These are phyloP conservation scores for Aspergillus sergii DNA, from an alignment of 2,329 filamentous ascomycete species.

Conservation along the genomic window DNA sequence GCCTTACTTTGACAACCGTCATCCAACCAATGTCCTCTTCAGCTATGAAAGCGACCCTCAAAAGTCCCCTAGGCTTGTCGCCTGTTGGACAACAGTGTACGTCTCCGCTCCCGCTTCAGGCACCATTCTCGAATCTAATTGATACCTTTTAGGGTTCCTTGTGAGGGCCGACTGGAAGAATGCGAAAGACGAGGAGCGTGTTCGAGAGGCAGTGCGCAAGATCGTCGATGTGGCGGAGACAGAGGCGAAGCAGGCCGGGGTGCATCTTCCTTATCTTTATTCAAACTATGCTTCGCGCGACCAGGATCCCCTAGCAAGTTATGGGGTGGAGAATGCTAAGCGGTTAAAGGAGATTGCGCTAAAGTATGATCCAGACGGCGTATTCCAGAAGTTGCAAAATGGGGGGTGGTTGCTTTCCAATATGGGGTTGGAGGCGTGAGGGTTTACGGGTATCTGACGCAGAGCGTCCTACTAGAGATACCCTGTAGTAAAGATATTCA, in stretches of 20 bases:
- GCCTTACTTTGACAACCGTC: not conserved
- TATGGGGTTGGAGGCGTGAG: not conserved
- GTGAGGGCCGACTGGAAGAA: not conserved
- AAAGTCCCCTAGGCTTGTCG: not conserved
- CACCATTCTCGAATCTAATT: not conserved
- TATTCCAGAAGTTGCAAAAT: constrained; percentile 7
- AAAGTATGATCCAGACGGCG: not conserved
- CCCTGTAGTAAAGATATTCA: too few relatives aligned
- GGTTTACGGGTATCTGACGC: too few relatives aligned
- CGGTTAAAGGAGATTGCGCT: not conserved
- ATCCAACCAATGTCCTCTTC: not conserved
- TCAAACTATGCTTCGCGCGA: not conserved
- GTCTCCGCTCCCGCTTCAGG: not conserved
- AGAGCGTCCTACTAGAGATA: too few relatives aligned
- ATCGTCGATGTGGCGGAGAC: not conserved
- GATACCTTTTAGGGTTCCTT: not conserved
- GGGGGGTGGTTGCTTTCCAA: constrained; percentile 2
- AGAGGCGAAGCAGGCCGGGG: not conserved
- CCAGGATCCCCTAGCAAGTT: not conserved
- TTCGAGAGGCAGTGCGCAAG: not conserved
- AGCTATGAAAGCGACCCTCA: not conserved
- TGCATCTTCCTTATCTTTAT: not conserved
- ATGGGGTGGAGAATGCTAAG: not conserved
- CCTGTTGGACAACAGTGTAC: not conserved
- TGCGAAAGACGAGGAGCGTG: not conserved